Evolutionary conservation across 768 basidiomycete species (phyloP).

Genomic region (Mycena chlorophos): DNA sequence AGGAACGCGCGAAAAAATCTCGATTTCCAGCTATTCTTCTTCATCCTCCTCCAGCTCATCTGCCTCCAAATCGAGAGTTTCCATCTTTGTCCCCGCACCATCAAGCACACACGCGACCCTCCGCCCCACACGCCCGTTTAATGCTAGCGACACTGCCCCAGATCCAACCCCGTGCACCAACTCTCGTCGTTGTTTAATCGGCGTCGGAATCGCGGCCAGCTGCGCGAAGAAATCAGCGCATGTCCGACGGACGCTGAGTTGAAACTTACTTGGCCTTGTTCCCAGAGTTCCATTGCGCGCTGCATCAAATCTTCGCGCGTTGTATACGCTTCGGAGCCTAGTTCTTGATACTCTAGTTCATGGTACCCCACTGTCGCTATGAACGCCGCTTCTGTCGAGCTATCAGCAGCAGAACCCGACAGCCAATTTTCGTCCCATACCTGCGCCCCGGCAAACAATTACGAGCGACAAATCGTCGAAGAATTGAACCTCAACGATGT

Average conservation of each 20-base stretch:
- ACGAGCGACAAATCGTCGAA: slow-evolving; percentile 75
- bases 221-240: slow-evolving; percentile 38
- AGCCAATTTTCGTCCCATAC: slow-evolving; percentile 32
- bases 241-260: slow-evolving; percentile 26
- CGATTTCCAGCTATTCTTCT: slow-evolving; percentile 26
- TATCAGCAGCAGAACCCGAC: slow-evolving; percentile 31
- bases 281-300: slow-evolving; percentile 55
- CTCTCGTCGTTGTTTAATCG: slow-evolving; percentile 58
- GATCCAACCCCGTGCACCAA: slow-evolving; percentile 48
- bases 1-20: background rate
- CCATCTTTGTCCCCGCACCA: slow-evolving; percentile 58
- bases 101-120: slow-evolving; percentile 77
- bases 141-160: slow-evolving; percentile 59
- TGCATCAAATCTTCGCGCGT: slow-evolving; percentile 68
- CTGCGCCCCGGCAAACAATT: slow-evolving; percentile 61
- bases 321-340: slow-evolving; percentile 50
- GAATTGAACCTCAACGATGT: slow-evolving; percentile 69
- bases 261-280: slow-evolving; percentile 61
- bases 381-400: slow-evolving; percentile 50
- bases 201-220: slow-evolving; percentile 49
- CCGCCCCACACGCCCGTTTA: slow-evolving; percentile 75
- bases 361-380: slow-evolving; percentile 66
- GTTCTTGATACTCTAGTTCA: slow-evolving; percentile 57
- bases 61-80: slow-evolving; percentile 78
- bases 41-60: slow-evolving; percentile 52